phyloP scores from a whole-genome alignment of 2,329 filamentous ascomycete genomes.

The Diaporthe destruens region DNA sequence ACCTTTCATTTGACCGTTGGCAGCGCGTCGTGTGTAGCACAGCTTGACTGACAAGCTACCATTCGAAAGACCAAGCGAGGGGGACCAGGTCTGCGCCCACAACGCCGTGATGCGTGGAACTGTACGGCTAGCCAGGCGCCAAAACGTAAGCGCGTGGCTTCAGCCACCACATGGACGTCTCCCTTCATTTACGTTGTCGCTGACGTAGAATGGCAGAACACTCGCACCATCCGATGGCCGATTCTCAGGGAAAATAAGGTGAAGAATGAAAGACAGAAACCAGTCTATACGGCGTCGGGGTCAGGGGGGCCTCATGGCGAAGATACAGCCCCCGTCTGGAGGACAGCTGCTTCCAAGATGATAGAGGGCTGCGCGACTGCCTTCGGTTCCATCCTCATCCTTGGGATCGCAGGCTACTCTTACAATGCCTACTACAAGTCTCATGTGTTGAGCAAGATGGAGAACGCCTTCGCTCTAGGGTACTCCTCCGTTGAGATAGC shows the following conservation, averaged over 20 bases:
- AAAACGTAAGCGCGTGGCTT: constrained; percentile 1
- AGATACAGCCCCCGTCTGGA: constrained; percentile 9
- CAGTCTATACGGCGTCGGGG: background rate
- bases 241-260: background rate
- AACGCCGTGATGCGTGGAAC: constrained; percentile 6
- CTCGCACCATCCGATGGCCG: background rate
- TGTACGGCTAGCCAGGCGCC: constrained; percentile 19
- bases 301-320: background rate
- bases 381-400: constrained; percentile 78
- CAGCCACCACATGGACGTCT: background rate
- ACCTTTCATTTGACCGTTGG: background rate
- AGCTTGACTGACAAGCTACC: background rate
- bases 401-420: constrained; percentile 77
- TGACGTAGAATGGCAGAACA: background rate
- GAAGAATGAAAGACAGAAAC: background rate
- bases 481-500: constrained; percentile 92
- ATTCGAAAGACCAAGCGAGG: background rate
- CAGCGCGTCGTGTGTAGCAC: background rate
- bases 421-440: constrained; percentile 91
- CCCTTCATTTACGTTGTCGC: background rate
- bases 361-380: constrained; percentile 81
- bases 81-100: background rate
- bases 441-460: constrained; percentile 91
- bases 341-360: constrained; percentile 53
- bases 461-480: constrained; percentile 89